Base-by-base conservation (phyloP, 257 asterid species). In the Perilla frutescens region DNA sequence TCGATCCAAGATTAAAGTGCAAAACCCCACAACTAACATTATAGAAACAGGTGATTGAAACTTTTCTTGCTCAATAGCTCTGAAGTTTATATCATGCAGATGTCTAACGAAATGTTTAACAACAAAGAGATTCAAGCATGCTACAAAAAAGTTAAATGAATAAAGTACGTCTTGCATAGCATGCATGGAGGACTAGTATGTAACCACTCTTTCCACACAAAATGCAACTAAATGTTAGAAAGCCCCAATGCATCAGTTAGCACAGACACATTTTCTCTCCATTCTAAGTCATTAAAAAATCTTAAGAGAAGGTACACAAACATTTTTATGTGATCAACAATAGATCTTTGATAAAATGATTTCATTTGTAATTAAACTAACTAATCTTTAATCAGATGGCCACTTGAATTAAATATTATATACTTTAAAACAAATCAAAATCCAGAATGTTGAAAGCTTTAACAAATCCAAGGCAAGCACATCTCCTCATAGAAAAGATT, bases 401-500 rank as follows among this genome's bases (percentile, higher is more conserved):
- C 37, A 10, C 40, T 15, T 4, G n/a, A 48, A 36, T 66, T 56
- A 20, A 32, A 32, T 57, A 31, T 31, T 40, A 57, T 26, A 3
- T 54, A 8, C 4, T 34, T 62, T 43, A 51, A 56, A 32, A 34
- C 40, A 62, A 32, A 36, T 12, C 44, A 29, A 62, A 44, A 11
- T 40, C 57, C 4, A 10, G 36, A 62, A 4, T 4, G 40, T 50
- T 61, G 45, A 43, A 39, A 34, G 37, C 59, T 44, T 8, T 39
- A 20, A 70, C 48, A 51, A 61, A 14, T 63, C 1, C 71, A 49
- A 68, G 65, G 71, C 50, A 76, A 68, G 13, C 39, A 61, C 29
- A 41, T 51, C 45, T 54, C 48, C 69, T 54, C 39, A 54, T 55
- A 53, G 36, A 70, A 43, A 45, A 7, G 8, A 43, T 15, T 11